Evolutionary conservation across 2,329 filamentous ascomycete species (phyloP), one percentile per base, ranked within the genome.

Genomic region (Botrytis squamosa): DNA sequence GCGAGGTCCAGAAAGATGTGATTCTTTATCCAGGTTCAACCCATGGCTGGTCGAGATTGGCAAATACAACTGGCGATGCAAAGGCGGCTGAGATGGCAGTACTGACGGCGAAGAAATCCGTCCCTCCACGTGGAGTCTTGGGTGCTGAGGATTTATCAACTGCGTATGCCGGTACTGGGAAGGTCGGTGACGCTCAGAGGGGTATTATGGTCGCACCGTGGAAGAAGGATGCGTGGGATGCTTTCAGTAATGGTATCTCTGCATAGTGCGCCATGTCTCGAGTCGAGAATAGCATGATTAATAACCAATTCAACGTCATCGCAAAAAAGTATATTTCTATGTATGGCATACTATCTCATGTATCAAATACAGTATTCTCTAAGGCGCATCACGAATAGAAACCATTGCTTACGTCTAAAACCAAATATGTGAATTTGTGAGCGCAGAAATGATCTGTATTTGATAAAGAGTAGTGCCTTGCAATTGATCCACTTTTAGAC

Each of bases 141-240:
- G 88, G 88, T 29, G 90, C 93, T 1, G 85, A 86, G 38, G 92
- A 93, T 74, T 82, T 98, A 72, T 89, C 93, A 2, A 85, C 85
- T 76, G 92, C 93, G 8, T 94, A 93, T 84, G 89, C 92, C 2
- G 91, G 92, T 0, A 94, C 92, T 0, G 91, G 92, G 1, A 88
- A 85, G 74, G 86, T 89, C 5, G 88, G 87, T 5, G 92, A 97
- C 85, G 91, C 93, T 36, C 92, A 97, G 82, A 88, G 88, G 76
- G 91, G 92, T 10, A 88, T 94, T 64, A 88, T 96, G 82, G 82
- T 97, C 77, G 93, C 95, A 55, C 96, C 96, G 9, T 98, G 95
- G 95, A 77, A 67, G 63, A 73, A 59, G 18, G 71, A 74, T 20
- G 78, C 80, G 2, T 82, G 80, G 80, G 60, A 62, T 33, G 59